A percentile compares a stretch with the other conserved stretches of the same genome.
These are phyloP conservation scores for Madurella fahalii DNA, from an alignment of 2,329 filamentous ascomycete species.

Conservation along the genomic window DNA sequence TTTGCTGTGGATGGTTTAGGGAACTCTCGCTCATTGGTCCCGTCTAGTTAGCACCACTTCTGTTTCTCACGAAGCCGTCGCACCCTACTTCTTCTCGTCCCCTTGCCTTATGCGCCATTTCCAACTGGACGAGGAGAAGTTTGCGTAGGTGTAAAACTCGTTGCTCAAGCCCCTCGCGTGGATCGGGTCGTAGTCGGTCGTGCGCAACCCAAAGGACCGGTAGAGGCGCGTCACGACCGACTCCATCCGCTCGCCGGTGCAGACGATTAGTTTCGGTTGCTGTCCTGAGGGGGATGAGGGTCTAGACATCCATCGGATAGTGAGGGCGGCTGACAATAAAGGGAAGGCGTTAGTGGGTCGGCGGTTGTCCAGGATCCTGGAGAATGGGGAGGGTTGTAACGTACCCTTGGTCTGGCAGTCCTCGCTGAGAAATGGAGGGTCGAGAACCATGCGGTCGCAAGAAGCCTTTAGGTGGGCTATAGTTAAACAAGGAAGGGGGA, in stretches of 20 bases:
- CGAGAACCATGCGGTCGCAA: constrained; percentile 67
- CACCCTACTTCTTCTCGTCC: not conserved
- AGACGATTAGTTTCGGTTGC: constrained; percentile 52
- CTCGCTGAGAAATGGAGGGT: constrained; percentile 75
- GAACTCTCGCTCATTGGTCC: too few relatives aligned
- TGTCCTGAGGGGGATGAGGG: constrained; percentile 21
- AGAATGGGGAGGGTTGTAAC: not conserved
- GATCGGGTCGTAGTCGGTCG: constrained; percentile 64
- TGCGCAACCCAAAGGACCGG: constrained; percentile 54
- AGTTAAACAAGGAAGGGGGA: not conserved
- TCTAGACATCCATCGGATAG: constrained; percentile 67
- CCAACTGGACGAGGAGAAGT: constrained; percentile 44
- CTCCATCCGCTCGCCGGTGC: constrained; percentile 76
- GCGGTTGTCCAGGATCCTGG: not conserved
- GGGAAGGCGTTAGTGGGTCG: not conserved
- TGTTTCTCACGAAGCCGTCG: too few relatives aligned
- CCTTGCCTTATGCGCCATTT: constrained; percentile 19
- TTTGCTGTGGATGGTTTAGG: too few relatives aligned
- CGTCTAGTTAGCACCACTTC: too few relatives aligned
- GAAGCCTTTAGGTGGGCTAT: constrained; percentile 55
- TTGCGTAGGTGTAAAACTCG: constrained; percentile 76
- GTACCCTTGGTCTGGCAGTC: constrained; percentile 76
- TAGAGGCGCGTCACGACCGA: constrained; percentile 64
- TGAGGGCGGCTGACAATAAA: constrained; percentile 55
- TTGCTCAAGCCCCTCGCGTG: constrained; percentile 75